Evolutionary conservation across 2,329 filamentous ascomycete genomes (phyloP), one percentile per base, ranked within the genome.

Genomic region (Hirsutella minnesotensis): DNA sequence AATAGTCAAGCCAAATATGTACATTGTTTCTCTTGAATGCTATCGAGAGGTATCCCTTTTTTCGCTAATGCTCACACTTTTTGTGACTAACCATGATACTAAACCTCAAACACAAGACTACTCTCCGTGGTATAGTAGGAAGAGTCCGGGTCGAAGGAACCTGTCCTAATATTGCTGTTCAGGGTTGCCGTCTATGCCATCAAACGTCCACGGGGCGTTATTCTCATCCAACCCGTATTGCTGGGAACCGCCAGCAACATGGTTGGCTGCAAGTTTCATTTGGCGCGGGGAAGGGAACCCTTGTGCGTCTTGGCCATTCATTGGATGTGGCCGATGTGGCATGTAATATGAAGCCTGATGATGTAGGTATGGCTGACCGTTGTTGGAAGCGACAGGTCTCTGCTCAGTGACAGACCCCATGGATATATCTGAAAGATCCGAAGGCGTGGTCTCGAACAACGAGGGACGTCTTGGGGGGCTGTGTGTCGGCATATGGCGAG

Each of bases 401-500:
- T 22, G 30, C 19, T 52, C 51, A 4, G 43, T 24, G 15, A 47
- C 40, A 3, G 45, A 30, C 13, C 41, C 40, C 15, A 51, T 40
- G 15, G 46, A 13, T 34, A 51, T 38, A 10, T 31, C 29, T 9
- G 46, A 35, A 39, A 53, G 38, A n/a, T 49, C 50, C 9, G 51
- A 35, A 13, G 46, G 29, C n/a, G 46, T 45, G 12, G 42, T 38
- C 5, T 55, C 53, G 21, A 51, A 52, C 5, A 46, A 40, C 21
- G 53, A 53, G 31, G 47, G 46, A 15, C 50, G 48, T 42, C 49
- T 39, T 9, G 47, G 45, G 10, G 47, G 12, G 33, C 46, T 46
- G 8, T 52, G 39, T n/a, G 47, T 38, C 5, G 51, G 50, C 53
- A 55, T 54, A 18, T 53, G 49, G 38, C 52, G 49, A 9, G 52